A percentile compares a stretch with the other conserved stretches of the same genome.
phyloP scores from a whole-genome alignment of 2,329 filamentous ascomycete species.

The Colletotrichum trifolii region DNA sequence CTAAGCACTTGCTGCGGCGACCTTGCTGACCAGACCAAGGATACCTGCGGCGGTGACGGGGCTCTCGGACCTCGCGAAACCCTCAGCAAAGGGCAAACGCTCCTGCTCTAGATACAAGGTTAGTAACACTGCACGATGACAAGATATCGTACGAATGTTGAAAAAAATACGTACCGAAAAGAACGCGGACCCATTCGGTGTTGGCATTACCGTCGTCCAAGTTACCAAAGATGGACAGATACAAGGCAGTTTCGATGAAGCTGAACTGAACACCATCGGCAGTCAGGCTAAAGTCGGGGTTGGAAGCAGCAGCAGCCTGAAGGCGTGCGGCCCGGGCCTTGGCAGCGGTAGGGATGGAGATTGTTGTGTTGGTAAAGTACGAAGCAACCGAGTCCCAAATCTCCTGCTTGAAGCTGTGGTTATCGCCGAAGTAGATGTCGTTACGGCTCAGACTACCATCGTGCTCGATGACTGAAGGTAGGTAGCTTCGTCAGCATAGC shows the following conservation, averaged over 20 bases:
- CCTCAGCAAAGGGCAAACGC: conserved; percentile 33
- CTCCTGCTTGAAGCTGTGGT: conserved; percentile 43
- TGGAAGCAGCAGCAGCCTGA: conserved; percentile 39
- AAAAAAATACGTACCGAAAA: conserved; percentile 34
- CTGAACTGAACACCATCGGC: conserved; percentile 36
- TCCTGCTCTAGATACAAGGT: conserved; percentile 25
- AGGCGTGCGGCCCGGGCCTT: conserved; percentile 41
- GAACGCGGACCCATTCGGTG: conserved; percentile 36
- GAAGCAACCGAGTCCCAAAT: conserved; percentile 41
- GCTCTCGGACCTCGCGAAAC: conserved; percentile 26
- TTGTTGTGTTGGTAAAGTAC: conserved; percentile 39
- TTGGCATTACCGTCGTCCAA: conserved; percentile 37
- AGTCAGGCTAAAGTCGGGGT: conserved; percentile 41
- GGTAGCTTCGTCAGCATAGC: not conserved
- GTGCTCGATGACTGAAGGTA: conserved; percentile 46
- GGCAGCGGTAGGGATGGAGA: conserved; percentile 45
- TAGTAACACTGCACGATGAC: not conserved
- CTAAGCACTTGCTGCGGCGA: conserved; percentile 22
- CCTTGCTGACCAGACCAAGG: conserved; percentile 28
- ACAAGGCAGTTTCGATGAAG: conserved; percentile 39
- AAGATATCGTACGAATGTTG: too few species aligned
- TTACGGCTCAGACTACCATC: conserved; percentile 46
- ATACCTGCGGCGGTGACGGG: conserved; percentile 32
- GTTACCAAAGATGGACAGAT: conserved; percentile 40
- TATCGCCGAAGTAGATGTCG: conserved; percentile 45